Conservation (phyloP, 306 rosid genomes). For the Glycine soja region DNA sequence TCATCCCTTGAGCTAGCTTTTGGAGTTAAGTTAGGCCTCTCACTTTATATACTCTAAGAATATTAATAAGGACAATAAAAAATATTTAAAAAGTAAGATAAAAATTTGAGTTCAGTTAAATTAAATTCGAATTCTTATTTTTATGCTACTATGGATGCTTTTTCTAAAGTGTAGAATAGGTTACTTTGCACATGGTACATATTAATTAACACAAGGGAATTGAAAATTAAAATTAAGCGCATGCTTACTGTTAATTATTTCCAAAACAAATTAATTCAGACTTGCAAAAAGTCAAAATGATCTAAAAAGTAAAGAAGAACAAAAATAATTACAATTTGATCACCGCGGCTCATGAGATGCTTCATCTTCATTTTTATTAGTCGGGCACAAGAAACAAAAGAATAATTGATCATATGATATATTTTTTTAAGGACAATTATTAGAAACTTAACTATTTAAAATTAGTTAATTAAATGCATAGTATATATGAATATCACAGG, state of each 20-base stretch:
- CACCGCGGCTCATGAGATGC: not conserved
- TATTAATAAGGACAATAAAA: not conserved
- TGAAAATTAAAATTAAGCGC: not conserved
- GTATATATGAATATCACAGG: constrained; percentile 63
- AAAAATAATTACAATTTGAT: constrained; percentile 16
- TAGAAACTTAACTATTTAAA: constrained; percentile 25
- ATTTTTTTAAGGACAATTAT: constrained; percentile 54
- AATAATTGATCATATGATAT: constrained; percentile 48
- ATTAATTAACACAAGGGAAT: not conserved
- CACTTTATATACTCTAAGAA: too few relatives aligned
- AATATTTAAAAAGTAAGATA: not conserved
- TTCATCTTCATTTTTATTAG: not conserved
- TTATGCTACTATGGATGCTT: not conserved
- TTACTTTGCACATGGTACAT: not conserved
- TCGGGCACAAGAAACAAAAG: constrained; percentile 40
- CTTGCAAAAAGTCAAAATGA: not conserved
- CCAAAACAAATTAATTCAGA: not conserved
- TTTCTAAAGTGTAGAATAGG: not conserved
- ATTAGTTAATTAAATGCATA: constrained; percentile 38
- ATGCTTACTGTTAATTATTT: not conserved
- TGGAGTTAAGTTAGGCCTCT: too few relatives aligned
- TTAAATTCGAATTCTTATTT: not conserved
- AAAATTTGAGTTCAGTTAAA: not conserved
- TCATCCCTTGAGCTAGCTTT: too few relatives aligned
- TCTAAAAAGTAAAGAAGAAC: not conserved